Evolutionary conservation across 805 yeast genomes (phyloP).

Genomic region (Clavispora santaluciae): DNA sequence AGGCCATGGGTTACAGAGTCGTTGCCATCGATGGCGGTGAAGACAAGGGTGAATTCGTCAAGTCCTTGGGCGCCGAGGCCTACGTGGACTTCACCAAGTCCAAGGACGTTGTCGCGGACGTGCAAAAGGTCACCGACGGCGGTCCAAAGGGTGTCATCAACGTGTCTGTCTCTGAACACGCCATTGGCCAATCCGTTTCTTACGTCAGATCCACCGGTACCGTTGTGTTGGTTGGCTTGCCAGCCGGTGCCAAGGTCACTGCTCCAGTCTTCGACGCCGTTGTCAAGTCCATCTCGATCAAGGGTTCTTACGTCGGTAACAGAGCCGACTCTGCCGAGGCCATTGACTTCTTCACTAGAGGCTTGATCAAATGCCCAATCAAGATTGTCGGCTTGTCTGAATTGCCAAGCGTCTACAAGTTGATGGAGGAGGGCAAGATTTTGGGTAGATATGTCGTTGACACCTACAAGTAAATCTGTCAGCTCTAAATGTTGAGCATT

Average conservation of each 20-base stretch:
- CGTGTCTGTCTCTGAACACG: conserved; percentile 68
- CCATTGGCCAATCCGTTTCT: conserved; percentile 45
- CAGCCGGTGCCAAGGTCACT: conserved; percentile 70
- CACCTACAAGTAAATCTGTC: conserved; percentile 33
- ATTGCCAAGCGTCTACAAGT: conserved; percentile 61
- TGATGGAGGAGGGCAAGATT: conserved; percentile 81
- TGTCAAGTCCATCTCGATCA: conserved; percentile 64
- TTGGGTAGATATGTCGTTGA: conserved; percentile 89
- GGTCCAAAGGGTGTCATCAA: conserved; percentile 76
- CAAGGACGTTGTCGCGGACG: conserved; percentile 51
- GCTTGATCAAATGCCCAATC: conserved; percentile 68
- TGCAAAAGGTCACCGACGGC: conserved; percentile 57
- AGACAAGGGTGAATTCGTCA: conserved; percentile 49
- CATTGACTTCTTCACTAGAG: conserved; percentile 66
- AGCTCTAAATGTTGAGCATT: background rate
- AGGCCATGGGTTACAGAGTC: conserved; percentile 72
- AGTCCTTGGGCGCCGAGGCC: conserved; percentile 24
- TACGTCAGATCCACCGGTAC: conserved; percentile 37
- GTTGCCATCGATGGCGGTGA: conserved; percentile 69
- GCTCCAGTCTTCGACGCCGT: conserved; percentile 72
- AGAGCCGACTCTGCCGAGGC: conserved; percentile 85
- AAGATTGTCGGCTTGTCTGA: conserved; percentile 71
- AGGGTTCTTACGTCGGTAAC: conserved; percentile 86
- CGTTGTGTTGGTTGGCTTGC: conserved; percentile 57
- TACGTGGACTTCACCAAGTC: conserved; percentile 31